These are phyloP conservation scores for Polygonum aviculare DNA, from an alignment of 148 eudicot species.

Conservation along the genomic window DNA sequence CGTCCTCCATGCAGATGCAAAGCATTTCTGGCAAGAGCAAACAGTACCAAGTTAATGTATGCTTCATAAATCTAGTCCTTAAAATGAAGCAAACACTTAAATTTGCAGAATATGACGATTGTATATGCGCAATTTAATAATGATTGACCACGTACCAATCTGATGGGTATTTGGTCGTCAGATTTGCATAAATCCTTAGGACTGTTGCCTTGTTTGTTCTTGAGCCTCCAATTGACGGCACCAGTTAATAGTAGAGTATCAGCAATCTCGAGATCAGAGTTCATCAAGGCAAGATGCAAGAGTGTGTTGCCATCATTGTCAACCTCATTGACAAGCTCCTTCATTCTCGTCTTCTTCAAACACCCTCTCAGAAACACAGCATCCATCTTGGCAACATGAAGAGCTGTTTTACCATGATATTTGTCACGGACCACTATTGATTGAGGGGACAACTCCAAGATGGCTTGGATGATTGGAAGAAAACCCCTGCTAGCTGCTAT, in stretches of 20 bases:
- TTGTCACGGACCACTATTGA: neutral
- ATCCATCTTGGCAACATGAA: neutral
- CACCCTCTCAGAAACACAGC: neutral
- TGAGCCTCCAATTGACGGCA: neutral
- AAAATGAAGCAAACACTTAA: neutral
- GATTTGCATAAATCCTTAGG: neutral
- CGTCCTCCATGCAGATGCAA: neutral
- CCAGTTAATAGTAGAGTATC: neutral
- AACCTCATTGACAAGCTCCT: neutral
- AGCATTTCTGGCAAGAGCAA: neutral
- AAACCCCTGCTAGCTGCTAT: neutral
- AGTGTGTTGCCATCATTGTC: neutral
- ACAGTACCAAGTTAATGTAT: too few species aligned
- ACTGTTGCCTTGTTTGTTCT: neutral
- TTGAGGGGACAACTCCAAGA: neutral
- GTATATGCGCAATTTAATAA: too few species aligned
- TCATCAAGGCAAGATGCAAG: neutral
- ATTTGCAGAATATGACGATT: neutral
- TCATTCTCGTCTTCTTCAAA: neutral
- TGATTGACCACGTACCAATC: neutral
- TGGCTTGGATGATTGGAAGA: neutral
- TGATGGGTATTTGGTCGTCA: neutral
- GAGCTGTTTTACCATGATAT: neutral
- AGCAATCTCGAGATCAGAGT: neutral
- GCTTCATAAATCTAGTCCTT: too few species aligned